These are phyloP conservation scores for Cladobotryum mycophilum DNA, from an alignment of 2,329 filamentous ascomycete genomes.

Conservation along the genomic window DNA sequence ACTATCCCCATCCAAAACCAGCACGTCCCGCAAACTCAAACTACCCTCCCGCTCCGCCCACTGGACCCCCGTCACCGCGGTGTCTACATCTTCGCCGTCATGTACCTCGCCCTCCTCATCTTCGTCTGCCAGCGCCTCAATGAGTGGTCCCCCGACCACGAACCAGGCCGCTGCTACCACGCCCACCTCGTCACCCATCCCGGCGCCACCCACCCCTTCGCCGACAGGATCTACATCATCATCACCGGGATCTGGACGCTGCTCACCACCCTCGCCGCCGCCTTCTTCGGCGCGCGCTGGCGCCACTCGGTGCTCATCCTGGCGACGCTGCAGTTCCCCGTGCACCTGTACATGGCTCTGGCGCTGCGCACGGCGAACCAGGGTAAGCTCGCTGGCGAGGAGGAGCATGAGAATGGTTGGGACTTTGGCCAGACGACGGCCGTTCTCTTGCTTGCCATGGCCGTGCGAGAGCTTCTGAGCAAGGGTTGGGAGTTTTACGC, in stretches of 20 bases:
- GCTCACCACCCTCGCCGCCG: constrained; percentile 15
- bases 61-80: constrained; percentile 20
- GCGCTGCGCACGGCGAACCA: constrained; percentile 25
- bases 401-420: constrained; percentile 21
- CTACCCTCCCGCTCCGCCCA: constrained; percentile 5
- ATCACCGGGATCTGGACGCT: constrained; percentile 18
- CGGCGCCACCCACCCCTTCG: constrained; percentile 17
- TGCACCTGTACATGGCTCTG: constrained; percentile 28
- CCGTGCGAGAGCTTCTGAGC: constrained; percentile 15
- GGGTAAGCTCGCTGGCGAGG: constrained; percentile 10
- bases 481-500: constrained; percentile 18
- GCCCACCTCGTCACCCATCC: constrained; percentile 13
- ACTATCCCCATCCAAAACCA: neutral
- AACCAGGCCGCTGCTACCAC: constrained; percentile 23
- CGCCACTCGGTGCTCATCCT: constrained; percentile 19
- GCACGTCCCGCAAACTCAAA: neutral
- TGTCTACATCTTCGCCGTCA: constrained; percentile 21
- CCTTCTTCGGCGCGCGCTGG: constrained; percentile 13
- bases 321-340: constrained; percentile 23
- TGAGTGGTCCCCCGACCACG: constrained; percentile 18
- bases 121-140: constrained; percentile 22
- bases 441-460: constrained; percentile 20
- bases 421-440: constrained; percentile 28
- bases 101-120: constrained; percentile 24
- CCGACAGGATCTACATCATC: constrained; percentile 21